phyloP scores from a whole-genome alignment of 331 rosid genomes.

The Acacia pycnantha region DNA sequence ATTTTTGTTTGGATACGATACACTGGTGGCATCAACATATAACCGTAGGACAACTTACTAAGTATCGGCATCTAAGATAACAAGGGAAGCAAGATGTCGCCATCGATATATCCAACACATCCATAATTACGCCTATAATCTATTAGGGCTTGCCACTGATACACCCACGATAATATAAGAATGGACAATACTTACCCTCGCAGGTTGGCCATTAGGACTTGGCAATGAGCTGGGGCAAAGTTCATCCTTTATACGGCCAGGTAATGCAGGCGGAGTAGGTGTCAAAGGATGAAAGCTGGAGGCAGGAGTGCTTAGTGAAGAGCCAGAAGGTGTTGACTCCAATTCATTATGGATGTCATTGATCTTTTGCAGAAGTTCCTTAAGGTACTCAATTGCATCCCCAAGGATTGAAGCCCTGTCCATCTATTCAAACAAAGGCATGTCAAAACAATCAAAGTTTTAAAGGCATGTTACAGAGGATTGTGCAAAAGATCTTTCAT shows the following conservation, averaged over 20 bases:
- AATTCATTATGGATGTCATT: conserved; percentile 70
- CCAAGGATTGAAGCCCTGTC: conserved; percentile 91
- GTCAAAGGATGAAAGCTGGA: conserved; percentile 61
- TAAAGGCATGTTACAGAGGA: background rate
- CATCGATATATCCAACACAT: background rate
- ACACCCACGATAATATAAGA: background rate
- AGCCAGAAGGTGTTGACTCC: conserved; percentile 60
- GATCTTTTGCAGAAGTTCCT: conserved; percentile 79
- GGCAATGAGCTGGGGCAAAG: conserved; percentile 54
- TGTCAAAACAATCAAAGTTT: background rate
- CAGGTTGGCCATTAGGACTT: conserved; percentile 64
- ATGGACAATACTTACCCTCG: conserved; percentile 45
- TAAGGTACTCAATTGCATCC: conserved; percentile 79
- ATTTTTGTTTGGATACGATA: background rate
- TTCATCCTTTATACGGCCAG: conserved; percentile 59
- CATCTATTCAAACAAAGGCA: conserved; percentile 51
- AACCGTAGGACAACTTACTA: background rate
- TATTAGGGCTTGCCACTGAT: background rate
- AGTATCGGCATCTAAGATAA: background rate
- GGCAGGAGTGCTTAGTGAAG: conserved; percentile 44
- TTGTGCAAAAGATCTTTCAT: background rate
- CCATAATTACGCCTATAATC: background rate
- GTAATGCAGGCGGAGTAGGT: conserved; percentile 48
- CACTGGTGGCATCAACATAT: too few relatives aligned
- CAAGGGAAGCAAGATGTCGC: background rate